Conservation (phyloP, 192 early-diverging fungal genomes). For the Coemansia sp. region DNA sequence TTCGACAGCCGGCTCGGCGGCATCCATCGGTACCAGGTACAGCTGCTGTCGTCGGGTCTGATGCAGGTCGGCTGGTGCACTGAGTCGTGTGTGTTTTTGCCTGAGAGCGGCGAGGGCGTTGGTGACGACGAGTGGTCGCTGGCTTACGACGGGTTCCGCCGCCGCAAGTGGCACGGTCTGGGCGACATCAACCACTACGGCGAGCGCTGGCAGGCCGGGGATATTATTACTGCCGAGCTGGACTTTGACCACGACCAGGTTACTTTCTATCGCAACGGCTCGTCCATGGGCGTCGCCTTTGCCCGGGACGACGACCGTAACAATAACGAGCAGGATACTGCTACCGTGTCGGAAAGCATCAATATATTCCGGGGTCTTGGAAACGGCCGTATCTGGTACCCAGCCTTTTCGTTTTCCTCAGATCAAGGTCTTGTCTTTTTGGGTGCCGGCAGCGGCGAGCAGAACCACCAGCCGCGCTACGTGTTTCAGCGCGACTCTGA, state of each 20-base stretch:
- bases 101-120: conserved; percentile 51
- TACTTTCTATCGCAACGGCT: conserved; percentile 40
- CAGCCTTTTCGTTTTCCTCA: conserved; percentile 43
- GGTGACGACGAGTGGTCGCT: conserved; percentile 51
- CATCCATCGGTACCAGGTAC: conserved; percentile 39
- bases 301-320: conserved; percentile 16
- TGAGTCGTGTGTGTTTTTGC: conserved; percentile 39
- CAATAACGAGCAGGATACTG: conserved; percentile 22
- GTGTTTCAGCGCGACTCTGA: not conserved
- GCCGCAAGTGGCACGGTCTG: conserved; percentile 44
- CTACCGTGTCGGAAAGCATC: conserved; percentile 12
- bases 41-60: conserved; percentile 37
- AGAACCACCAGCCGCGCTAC: not conserved
- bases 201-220: conserved; percentile 44
- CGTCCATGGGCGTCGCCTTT: conserved; percentile 45
- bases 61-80: conserved; percentile 55
- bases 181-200: conserved; percentile 31
- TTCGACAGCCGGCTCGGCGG: conserved; percentile 44
- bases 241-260: conserved; percentile 45
- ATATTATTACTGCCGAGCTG: conserved; percentile 38
- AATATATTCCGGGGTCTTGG: conserved; percentile 19
- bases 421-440: conserved; percentile 50
- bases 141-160: conserved; percentile 42
- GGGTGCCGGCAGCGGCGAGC: conserved; percentile 11
- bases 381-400: conserved; percentile 47